Base-by-base conservation (phyloP, 169 alveolate genomes). In the Plasmodium knowlesi region DNA sequence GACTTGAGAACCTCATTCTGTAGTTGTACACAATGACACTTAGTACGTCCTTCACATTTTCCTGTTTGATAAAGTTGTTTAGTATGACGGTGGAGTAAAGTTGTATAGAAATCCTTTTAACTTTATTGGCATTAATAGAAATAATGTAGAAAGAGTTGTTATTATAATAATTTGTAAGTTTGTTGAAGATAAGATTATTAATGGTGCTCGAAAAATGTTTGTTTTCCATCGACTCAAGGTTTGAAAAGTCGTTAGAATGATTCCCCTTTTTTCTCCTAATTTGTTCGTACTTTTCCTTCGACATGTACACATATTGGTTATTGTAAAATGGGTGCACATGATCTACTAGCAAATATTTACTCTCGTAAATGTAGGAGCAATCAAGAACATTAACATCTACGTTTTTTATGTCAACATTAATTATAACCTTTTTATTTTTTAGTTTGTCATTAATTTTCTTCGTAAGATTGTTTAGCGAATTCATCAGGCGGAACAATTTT, bases 241-340 rank as follows among this genome's bases (percentile, higher is more conserved):
- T 30, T 46, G 46, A 73, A 79, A 78, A 78, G 3, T 28, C 76
- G 34, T 79, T 89, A 3, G 37, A 32, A 9, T 43, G 30, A 8
- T 67, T 79, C n/a, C 57, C 61, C 46, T 43, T 89, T 19, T 41
- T 78, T 14, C 76, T 78, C 71, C 72, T 89, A 9, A 78, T 89
- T 16, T 37, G 80, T 4, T 89, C 94, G 53, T 89, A 89, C 34
- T 89, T 50, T 43, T 89, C 94, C 54, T 79, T 89, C 14, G 94
- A 79, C 53, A 78, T 30, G 72, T 89, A 78, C 46, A 57, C 71
- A 89, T 89, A 89, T 14, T 73, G 34, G 32, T 67, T 79, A 67
- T 78, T 89, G 50, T 89, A 89, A 89, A 79, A 89, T 28, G 94
- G 94, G 70, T 89, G 94, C 9, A 79, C 83, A 30, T 78, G 72